These are phyloP conservation scores for Psilocybe tampanensis DNA, from an alignment of 768 basidiomycete species.

Conservation along the genomic window DNA sequence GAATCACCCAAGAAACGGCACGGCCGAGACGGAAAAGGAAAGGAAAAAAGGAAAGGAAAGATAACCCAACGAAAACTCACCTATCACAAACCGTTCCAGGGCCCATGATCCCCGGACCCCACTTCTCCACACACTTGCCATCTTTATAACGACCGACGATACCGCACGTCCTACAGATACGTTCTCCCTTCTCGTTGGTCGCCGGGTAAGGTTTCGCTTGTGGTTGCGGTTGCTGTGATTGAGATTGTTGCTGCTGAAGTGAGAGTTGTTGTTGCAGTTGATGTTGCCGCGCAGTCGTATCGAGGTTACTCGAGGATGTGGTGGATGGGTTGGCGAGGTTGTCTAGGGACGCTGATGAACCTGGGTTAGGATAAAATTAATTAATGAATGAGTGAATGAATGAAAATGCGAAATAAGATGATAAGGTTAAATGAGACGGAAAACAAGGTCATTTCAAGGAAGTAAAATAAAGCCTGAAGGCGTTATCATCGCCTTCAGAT, in stretches of 20 bases:
- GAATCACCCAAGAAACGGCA: too few species aligned
- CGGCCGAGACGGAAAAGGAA: background rate
- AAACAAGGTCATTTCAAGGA: too few species aligned
- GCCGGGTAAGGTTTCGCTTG: conserved; percentile 36
- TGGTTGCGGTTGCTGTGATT: conserved; percentile 12
- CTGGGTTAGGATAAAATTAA: background rate
- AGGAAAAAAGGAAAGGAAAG: background rate
- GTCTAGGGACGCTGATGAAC: conserved; percentile 11
- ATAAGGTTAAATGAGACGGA: too few species aligned
- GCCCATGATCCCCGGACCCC: conserved; percentile 84
- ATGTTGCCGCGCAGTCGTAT: too few species aligned
- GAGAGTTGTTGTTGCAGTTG: conserved; percentile 7
- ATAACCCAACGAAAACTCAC: conserved; percentile 33
- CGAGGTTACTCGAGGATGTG: conserved; percentile 15
- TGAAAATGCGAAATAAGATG: too few species aligned
- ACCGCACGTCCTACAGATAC: conserved; percentile 79
- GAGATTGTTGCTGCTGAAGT: too few species aligned
- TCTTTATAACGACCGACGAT: conserved; percentile 79
- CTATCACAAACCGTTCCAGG: conserved; percentile 85
- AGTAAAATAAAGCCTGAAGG: too few species aligned
- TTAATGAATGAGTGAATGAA: too few species aligned
- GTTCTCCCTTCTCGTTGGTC: conserved; percentile 64
- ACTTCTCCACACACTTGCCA: conserved; percentile 85
- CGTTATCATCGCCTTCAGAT: too few species aligned
- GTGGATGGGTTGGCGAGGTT: conserved; percentile 16